phyloP scores from a whole-genome alignment of 768 basidiomycete genomes.

The Hirschioporus abietinus region DNA sequence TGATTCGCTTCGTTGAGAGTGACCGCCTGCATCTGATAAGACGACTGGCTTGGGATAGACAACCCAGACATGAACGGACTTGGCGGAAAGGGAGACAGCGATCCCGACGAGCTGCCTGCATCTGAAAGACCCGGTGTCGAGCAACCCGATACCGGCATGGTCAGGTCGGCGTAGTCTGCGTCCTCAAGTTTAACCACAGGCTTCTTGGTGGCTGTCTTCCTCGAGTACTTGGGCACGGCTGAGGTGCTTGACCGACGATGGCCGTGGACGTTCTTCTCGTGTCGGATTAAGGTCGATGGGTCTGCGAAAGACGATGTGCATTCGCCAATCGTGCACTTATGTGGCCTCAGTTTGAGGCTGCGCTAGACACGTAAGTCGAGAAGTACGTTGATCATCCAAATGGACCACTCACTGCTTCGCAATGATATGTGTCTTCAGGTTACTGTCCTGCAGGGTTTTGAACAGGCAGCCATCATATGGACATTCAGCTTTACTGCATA shows the following conservation, averaged over 20 bases:
- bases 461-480: not conserved
- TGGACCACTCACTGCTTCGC: not conserved
- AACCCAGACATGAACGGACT: not conserved
- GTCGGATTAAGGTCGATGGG: not conserved
- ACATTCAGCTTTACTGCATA: constrained; percentile 1
- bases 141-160: not conserved
- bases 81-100: not conserved
- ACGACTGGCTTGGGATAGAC: not conserved
- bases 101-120: not conserved
- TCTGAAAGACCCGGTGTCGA: not conserved
- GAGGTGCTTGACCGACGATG: not conserved
- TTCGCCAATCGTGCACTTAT: not conserved
- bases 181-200: not conserved
- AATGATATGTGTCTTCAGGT: constrained; percentile 4
- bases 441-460: not conserved
- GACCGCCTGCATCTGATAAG: no score
- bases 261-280: constrained; percentile 3
- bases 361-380: not conserved
- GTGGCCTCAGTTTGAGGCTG: not conserved
- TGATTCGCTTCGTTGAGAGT: not conserved
- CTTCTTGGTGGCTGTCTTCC: no score
- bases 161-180: not conserved
- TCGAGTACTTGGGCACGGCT: not conserved
- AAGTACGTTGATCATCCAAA: not conserved
- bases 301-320: not conserved